phyloP scores from a whole-genome alignment of 306 rosid species.

The Styphnolobium japonicum region DNA sequence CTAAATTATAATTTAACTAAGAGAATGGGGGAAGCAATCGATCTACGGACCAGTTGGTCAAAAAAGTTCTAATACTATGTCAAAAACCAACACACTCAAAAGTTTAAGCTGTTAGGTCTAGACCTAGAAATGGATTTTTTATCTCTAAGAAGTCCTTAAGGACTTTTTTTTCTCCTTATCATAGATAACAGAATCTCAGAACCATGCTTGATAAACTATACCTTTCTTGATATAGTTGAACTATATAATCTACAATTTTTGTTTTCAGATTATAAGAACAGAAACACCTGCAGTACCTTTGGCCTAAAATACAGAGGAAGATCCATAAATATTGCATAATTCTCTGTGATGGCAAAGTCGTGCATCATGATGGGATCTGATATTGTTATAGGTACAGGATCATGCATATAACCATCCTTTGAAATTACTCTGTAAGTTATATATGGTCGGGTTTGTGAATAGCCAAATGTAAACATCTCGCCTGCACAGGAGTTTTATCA shows the following conservation, averaged over 20 bases:
- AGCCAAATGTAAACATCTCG: conserved; percentile 97
- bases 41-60: background rate
- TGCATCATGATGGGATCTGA: conserved; percentile 93
- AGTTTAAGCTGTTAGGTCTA: background rate
- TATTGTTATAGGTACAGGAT: conserved; percentile 89
- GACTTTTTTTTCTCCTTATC: background rate
- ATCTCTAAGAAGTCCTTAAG: background rate
- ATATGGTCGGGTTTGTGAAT: conserved; percentile 79
- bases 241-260: no score
- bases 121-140: background rate
- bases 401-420: conserved; percentile 86
- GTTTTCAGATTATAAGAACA: background rate
- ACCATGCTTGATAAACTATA: no score
- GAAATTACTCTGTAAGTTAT: conserved; percentile 91
- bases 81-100: background rate
- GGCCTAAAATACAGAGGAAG: conserved; percentile 85
- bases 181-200: background rate
- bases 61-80: background rate
- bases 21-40: background rate
- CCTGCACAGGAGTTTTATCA: conserved; percentile 54
- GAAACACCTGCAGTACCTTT: conserved; percentile 54
- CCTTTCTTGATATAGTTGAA: background rate
- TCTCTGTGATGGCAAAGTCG: conserved; percentile 93
- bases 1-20: background rate
- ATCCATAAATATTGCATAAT: conserved; percentile 86